A percentile compares a stretch with the other conserved stretches of the same genome.
These are phyloP conservation scores for Diaporthe helianthi DNA, from an alignment of 2,329 filamentous ascomycete genomes.

Conservation along the genomic window DNA sequence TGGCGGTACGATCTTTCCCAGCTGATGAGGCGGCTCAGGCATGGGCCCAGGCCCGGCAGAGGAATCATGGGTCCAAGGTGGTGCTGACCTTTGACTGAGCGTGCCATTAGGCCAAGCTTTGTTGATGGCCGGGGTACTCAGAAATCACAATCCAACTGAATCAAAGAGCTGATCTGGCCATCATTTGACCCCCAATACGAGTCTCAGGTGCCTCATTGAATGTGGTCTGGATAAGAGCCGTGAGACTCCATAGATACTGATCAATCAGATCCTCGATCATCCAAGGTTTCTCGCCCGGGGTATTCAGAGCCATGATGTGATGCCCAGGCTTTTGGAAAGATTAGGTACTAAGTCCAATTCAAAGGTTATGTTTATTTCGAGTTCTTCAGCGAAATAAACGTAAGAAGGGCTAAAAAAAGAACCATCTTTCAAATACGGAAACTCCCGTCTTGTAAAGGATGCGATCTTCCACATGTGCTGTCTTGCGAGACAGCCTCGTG, in stretches of 20 bases:
- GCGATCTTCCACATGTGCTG: neutral
- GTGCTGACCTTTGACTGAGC: neutral
- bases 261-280: neutral
- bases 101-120: neutral
- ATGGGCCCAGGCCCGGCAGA: neutral
- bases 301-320: neutral
- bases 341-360: neutral
- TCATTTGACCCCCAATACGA: neutral
- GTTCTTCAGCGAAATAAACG: too few relatives aligned
- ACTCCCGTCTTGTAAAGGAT: neutral
- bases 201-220: neutral
- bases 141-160: neutral
- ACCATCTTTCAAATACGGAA: neutral
- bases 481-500: neutral
- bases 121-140: neutral
- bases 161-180: neutral
- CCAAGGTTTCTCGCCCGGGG: neutral
- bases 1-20: neutral
- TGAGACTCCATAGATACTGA: neutral
- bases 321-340: neutral
- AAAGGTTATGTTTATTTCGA: too few relatives aligned
- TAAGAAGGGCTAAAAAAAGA: too few relatives aligned
- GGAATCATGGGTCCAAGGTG: neutral
- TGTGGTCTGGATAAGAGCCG: neutral
- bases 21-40: neutral